phyloP scores from a whole-genome alignment of 139 green algal genomes.

The Coelastrella sp. region DNA sequence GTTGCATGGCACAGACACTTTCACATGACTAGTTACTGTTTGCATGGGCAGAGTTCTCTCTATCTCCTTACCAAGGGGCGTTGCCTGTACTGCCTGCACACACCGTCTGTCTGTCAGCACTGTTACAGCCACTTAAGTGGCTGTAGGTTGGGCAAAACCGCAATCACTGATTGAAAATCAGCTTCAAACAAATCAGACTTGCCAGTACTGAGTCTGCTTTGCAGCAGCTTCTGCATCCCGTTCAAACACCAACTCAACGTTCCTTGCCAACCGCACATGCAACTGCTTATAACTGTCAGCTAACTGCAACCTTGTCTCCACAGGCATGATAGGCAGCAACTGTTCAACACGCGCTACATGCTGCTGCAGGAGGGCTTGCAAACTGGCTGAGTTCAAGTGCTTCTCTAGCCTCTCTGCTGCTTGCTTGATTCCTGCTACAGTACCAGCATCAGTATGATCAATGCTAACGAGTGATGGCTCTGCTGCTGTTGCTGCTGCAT shows the following conservation, averaged over 20 bases:
- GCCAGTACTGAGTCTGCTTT: not conserved
- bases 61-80: no score
- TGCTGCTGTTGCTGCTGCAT: no score
- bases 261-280: constrained; percentile 4
- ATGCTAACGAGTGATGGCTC: not conserved
- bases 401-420: not conserved
- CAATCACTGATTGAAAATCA: not conserved
- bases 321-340: not conserved
- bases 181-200: not conserved
- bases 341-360: not conserved
- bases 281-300: constrained; percentile 16
- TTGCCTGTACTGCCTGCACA: no score
- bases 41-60: no score
- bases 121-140: no score
- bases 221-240: constrained; percentile 22
- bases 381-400: not conserved
- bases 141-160: no score
- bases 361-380: constrained; percentile 28
- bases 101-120: no score
- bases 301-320: not conserved
- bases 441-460: not conserved
- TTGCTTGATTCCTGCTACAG: not conserved
- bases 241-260: not conserved
- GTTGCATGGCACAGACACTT: no score
- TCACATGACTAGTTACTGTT: no score